Percentiles rank a stretch among this genome's conserved stretches.
These are phyloP conservation scores for Ascochyta fabae DNA, from an alignment of 2,329 filamentous ascomycete genomes.

Conservation along the genomic window DNA sequence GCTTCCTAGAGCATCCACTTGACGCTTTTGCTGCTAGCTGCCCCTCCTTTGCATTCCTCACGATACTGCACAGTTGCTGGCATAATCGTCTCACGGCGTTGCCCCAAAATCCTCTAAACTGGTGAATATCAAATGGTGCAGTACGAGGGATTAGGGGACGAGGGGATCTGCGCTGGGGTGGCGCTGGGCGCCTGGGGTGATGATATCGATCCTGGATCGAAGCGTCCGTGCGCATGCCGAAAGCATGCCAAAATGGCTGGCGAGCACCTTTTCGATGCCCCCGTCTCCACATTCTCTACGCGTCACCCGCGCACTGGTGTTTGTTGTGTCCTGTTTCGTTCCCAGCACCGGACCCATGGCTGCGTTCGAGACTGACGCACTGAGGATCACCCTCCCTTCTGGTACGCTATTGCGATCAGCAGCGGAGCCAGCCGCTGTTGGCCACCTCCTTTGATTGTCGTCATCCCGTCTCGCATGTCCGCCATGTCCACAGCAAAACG, in stretches of 20 bases:
- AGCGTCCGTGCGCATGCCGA: constrained; percentile 11
- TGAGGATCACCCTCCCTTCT: constrained; percentile 2
- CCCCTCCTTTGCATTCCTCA: neutral
- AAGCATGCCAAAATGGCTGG: constrained; percentile 10
- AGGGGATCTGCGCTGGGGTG: constrained; percentile 9
- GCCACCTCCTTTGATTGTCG: constrained; percentile 25
- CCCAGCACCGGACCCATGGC: neutral
- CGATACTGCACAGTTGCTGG: neutral
- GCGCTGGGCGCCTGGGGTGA: constrained; percentile 12
- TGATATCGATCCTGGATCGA: constrained; percentile 7
- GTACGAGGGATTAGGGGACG: neutral
- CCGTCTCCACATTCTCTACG: constrained; percentile 9
- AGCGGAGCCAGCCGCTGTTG: constrained; percentile 25
- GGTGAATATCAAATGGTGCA: neutral
- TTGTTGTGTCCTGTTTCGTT: constrained; percentile 7
- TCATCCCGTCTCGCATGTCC: constrained; percentile 28
- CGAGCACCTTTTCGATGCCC: constrained; percentile 11
- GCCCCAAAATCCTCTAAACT: neutral
- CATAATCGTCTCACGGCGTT: neutral
- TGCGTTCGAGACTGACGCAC: constrained; percentile 16
- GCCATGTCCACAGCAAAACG: constrained; percentile 8
- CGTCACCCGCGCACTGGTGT: constrained; percentile 3
- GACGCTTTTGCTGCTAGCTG: neutral
- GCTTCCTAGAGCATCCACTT: constrained; percentile 7
- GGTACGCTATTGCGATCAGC: constrained; percentile 27